Evolutionary conservation across 192 early-diverging fungal genomes (phyloP), one percentile per base, ranked within the genome.

Genomic region (Gonapodya sp.): DNA sequence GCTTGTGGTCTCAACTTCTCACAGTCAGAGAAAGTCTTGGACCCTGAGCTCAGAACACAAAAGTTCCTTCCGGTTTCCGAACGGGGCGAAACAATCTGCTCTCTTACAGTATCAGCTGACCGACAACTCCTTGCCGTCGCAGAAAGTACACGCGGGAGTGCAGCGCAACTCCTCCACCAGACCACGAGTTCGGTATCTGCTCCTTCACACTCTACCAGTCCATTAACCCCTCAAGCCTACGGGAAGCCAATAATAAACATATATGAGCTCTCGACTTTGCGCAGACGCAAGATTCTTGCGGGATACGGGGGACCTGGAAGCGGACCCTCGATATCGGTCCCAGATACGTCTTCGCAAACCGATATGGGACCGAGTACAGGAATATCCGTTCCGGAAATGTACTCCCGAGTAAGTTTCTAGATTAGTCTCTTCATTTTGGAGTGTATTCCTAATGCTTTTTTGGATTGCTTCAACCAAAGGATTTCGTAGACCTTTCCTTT

Each of bases 71-170:
- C 87, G 16, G 80, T 82, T 14, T 82, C 85, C 0, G 85, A 86
- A 8, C 34, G 78, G 8, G 83, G 78, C 16, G 83, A 88, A 18
- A 79, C 78, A 0, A 85, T 91, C 18, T 79, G 87, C 2, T 83
- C 87, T 31, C 16, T 91, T 1, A 81, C 84, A 1, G 80, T 91
- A 1, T 82, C 86, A 0, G 64, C 84, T 0, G 89, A 91, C 79
- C 81, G 84, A 24, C 85, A 87, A 36, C 73, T 87, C 30, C 86
- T 89, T 80, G 89, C 89, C 0, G 87, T 87, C 1, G 87, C 85
- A 31, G 86, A 88, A 79, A 81, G 78, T 1, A 36, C 35, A 14
- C 79, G 24, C 31, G 82, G 82, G 2, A 36, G 46, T 64, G 46
- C 46, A 8, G 46, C 24, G 8, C 46, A 64, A 24, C 46, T 64